Base-by-base conservation (phyloP, 306 rosid species). In the Vicia sativa region DNA sequence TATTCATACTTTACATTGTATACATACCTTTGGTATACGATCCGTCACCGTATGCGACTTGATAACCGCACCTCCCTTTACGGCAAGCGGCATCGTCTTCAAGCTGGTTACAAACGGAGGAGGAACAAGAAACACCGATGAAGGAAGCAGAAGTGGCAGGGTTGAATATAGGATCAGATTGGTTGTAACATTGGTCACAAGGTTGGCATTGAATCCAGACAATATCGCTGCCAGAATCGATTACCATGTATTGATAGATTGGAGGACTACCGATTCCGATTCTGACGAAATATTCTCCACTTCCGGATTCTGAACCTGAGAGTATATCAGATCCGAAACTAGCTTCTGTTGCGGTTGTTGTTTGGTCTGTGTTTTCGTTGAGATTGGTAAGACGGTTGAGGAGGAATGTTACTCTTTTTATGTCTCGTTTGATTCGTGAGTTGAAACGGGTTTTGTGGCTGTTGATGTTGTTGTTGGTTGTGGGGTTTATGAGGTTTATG, bases 161-260 rank as follows among this genome's bases (percentile, higher is more conserved):
- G 74, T 92, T 86, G 63, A 89, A 92, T 4, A 92, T 87, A 1
- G 96, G 97, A 78, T 89, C 96, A 64, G 89, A 74, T 56, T 92
- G 97, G 25, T 71, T 92, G 73, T 89, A 92, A 42, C 97, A 92
- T 29, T 84, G 84, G 52, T 29, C 56, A 34, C 97, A 92, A 10
- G 97, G 97, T 53, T 86, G 83, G 52, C 97, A 92, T 58, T 92
- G 97, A 21, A 92, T 87, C 97, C 97, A 92, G 0, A 92, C 87
- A 4, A 92, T 78, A 50, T 92, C 97, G 10, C 97, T 92, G 0
- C 97, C 97, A 0, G 96, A 86, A 63, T 92, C 97, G 6, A 92
- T 83, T 1, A 89, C 97, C 68, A 92, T 65, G 65, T 85, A 86
- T 57, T 89, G 97, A 49, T 74, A 89, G 11, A 77, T 87, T 0